These are phyloP conservation scores for Geopyxis carbonaria DNA, from an alignment of 495 filamentous ascomycete genomes.

Conservation along the genomic window DNA sequence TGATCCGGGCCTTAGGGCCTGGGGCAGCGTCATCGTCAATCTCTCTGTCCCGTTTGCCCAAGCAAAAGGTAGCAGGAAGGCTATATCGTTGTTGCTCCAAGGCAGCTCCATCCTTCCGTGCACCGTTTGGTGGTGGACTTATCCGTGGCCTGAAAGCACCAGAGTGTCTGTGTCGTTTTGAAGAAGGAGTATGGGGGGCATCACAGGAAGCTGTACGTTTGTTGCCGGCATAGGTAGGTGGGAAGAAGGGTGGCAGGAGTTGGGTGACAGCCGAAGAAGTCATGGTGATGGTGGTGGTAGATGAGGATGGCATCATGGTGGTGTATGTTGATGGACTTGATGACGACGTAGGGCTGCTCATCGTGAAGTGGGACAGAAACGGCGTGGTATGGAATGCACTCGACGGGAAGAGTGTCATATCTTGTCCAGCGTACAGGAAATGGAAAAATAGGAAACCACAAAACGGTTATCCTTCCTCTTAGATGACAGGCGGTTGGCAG, in stretches of 20 bases:
- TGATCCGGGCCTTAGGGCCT: too few species aligned
- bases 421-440: too few species aligned
- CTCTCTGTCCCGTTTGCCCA: slow-evolving; percentile 1
- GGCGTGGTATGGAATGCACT: too few species aligned
- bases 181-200: background rate
- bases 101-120: background rate
- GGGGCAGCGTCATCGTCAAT: too few species aligned
- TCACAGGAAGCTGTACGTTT: slow-evolving; percentile 1
- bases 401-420: too few species aligned
- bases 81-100: background rate
- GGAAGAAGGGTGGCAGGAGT: slow-evolving; percentile 1
- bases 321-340: background rate
- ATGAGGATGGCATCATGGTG: background rate
- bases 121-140: background rate
- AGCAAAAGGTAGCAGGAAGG: background rate
- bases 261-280: background rate
- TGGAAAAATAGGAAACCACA: too few species aligned
- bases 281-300: background rate
- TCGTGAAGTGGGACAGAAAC: too few species aligned
- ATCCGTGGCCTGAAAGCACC: slow-evolving; percentile 2
- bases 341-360: too few species aligned
- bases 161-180: background rate
- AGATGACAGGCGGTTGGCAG: too few species aligned
- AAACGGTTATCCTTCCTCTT: too few species aligned
- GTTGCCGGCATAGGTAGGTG: slow-evolving; percentile 1